Evolutionary conservation across 306 rosid genomes (phyloP).

Genomic region (Lupinus albus): DNA sequence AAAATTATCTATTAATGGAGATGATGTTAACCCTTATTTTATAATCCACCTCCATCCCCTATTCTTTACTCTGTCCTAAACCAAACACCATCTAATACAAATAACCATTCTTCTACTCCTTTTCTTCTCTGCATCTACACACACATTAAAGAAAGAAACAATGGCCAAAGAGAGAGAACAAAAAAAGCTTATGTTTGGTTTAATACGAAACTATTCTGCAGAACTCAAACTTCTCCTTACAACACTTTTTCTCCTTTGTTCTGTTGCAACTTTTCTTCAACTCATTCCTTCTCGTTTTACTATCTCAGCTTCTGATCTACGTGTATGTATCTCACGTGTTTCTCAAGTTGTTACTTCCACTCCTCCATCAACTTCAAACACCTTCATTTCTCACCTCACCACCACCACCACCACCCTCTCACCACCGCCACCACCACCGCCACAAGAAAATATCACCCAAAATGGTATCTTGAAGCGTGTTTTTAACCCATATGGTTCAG

Average conservation of each 20-base stretch:
- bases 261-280: slow-evolving; percentile 77
- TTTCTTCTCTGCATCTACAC: background rate
- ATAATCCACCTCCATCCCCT: background rate
- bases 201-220: slow-evolving; percentile 58
- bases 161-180: slow-evolving; percentile 64
- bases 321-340: slow-evolving; percentile 70
- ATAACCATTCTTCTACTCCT: background rate
- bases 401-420: background rate
- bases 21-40: too few species aligned
- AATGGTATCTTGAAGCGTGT: slow-evolving; percentile 64
- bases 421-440: slow-evolving; percentile 12
- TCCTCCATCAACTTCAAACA: background rate
- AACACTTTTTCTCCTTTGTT: slow-evolving; percentile 68
- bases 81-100: background rate
- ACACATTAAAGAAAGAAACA: background rate
- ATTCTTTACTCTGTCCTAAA: too few species aligned
- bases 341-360: slow-evolving; percentile 32
- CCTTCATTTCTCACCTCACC: background rate
- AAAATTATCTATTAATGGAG: too few species aligned
- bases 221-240: slow-evolving; percentile 75
- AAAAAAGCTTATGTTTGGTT: slow-evolving; percentile 53
- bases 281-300: slow-evolving; percentile 86
- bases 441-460: slow-evolving; percentile 37
- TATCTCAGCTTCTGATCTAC: slow-evolving; percentile 79
- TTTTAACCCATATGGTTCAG: slow-evolving; percentile 71